Base-by-base conservation (phyloP, 305 asterid genomes). In the Solanum hybrid region DNA sequence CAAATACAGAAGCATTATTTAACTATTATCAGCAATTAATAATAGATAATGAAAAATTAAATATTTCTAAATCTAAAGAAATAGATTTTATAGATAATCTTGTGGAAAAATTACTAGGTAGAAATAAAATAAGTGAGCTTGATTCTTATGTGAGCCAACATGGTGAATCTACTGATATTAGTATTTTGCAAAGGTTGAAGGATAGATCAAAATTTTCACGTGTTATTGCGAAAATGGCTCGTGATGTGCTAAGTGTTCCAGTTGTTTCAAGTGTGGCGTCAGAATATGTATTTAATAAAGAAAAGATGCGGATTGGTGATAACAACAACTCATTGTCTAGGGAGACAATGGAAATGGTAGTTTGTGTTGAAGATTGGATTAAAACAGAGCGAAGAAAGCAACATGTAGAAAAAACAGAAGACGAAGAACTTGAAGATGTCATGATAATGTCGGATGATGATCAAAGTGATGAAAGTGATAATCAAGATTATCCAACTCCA, bases 301-400 rank as follows among this genome's bases (percentile, higher is more conserved):
- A 37, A 37, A 37, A 9, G 3, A 37, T 37, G 39, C 39, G 3
- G 51, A 45, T 13, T 51, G 68, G 68, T 51, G 68, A 51, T 0
- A 51, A 17, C n/a, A 51, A 51, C 24, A 10, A 0, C 0, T 61
- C 72, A 57, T 1, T 57, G 4, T 17, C 0, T 17, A 57, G 24
- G 24, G 0, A 7, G 26, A 61, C 72, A 61, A 3, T 1, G 72
- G 26, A 61, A 61, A 61, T 7, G 26, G 0, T 0, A 7, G 72
- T 61, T 0, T 61, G 72, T 61, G 72, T 61, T 20, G 72, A 61
- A 61, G 72, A 61, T 20, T 61, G 72, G 72, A 61, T 61, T 61
- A 61, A 61, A 61, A 61, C 72, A 61, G 2, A 61, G 10, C 2
- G 26, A 61, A 20, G 10, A 61, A 61, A 61, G 11, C 72, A 57